Evolutionary conservation across 805 yeast species (phyloP), one percentile per base, ranked within the genome.

Genomic region (Zygoascus biomembranicola): DNA sequence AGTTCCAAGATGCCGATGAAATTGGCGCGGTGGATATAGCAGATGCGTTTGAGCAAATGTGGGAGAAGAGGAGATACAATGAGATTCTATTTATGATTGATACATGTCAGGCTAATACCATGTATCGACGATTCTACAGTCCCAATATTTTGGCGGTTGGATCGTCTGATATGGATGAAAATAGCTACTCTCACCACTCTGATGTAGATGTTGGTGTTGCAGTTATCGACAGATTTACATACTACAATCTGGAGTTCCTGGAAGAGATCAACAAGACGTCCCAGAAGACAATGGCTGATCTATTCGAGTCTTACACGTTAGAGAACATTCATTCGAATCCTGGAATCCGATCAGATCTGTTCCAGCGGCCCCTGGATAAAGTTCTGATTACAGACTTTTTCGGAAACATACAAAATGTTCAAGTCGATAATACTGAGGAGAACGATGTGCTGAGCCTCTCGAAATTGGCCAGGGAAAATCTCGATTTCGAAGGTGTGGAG

Each of bases 1-100:
- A 94, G 70, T 94, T 94, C 69, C 99, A 94, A 72, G 99, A 94
- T 66, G 97, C 98, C 10, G 99, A 94, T 68, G 99, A 94, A 64
- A 90, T 94, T 54, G 90, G 96, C 1, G 83, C 96, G 9, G 85
- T 88, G 72, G 99, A 94, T 69, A 79, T 94, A 57, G 98, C 99
- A 1, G 96, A 94, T 70, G 98, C 98, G 2, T 88, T 94, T 71
- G 95, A 81, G 51, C 97, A 94, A 67, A 94, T 94, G 99, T 81
- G 88, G 72, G 96, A 92, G 67, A 90, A 90, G 79, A 86, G 87
- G 61, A 77, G 99, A 53, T 94, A 94, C 73, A 90, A 90, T 62
- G 98, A 94, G 73, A 87, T 94, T 35, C 82, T 94, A 65, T 94
- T 94, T 71, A 94, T 94, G 98, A 86, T 94, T 59, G 99, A 94